Base-by-base conservation (phyloP, 2,329 filamentous ascomycete genomes). In the Teratosphaeria nubilosa region DNA sequence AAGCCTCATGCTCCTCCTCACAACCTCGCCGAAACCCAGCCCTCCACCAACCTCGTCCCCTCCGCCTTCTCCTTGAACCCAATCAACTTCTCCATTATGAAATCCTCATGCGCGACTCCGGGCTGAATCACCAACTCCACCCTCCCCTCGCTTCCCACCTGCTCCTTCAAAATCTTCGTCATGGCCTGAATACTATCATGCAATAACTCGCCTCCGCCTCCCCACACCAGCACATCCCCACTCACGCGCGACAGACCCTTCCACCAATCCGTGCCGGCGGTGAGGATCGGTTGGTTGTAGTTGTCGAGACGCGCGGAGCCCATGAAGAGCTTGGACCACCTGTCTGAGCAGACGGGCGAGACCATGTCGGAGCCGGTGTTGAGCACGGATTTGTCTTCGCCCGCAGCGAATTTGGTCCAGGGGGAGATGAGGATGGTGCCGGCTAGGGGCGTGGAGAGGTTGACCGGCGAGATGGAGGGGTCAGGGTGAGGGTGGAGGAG, bases 401-500 rank as follows among this genome's bases (percentile, higher is more conserved):
- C 69, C 0, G 72, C 73, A n/a, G 74, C 72, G 60, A 86, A 79
- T 1, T 76, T 76, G 1, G 77, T 73, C 83, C 84, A 86, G 0
- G 84, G 83, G 0, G 77, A 79, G 57, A 86, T 77, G 6, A 85
- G 72, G 7, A 84, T 65, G 0, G 77, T 75, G 3, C 76, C 81
- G 1, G 75, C 75, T 16, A 86, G 70, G 9, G 75, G 76, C 2
- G 66, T 67, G 0, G 69, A 64, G 6, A 82, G 66, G 0, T 67
- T 57, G 22, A 84, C 64, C 5, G 82, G 66, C 0, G 67, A 57
- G 20, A 84, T 61, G 30, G 60, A 61, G 0, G 75, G 68, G 1
- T 78, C 73, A 0, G 80, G 75, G 60, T 85, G 82, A 0, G 83
- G 81, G 64, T 86, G 83, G 0, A 77, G 69, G 50, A 82, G 68